Base-by-base conservation (phyloP, 2,329 filamentous ascomycete species). In the Pestalotiopsis fici region DNA sequence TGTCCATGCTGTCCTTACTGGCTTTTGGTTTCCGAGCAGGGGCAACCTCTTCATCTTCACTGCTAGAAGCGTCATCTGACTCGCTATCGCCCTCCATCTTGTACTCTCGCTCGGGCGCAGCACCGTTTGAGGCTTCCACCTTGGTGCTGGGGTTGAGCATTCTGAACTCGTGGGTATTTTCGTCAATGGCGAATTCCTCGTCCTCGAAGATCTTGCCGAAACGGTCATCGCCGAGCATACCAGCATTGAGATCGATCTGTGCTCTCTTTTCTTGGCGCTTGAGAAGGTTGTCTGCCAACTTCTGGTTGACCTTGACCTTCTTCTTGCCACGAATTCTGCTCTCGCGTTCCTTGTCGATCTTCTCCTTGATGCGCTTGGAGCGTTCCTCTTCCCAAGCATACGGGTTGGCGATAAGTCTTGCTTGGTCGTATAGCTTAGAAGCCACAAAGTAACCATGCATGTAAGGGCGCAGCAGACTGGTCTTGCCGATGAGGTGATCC, bases 371-470 rank as follows among this genome's bases (percentile, higher is more conserved):
- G 72, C 92, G 91, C 85, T 97, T 98, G 69, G 91, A 90, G 67
- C 94, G 88, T 79, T 98, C 94, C 75, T 98, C 93, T 77, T 98
- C 94, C 87, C 93, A 97, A 64, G 97, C 88, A 77, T 97, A 97
- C 0, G 96, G 96, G 80, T 98, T 97, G 62, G 93, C 92, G 74
- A 98, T 97, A 68, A 99, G 83, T 66, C 93, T 87, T 21, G 96
- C 96, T 79, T 99, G 95, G 77, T 99, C 97, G 79, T 99, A 98
- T 28, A 99, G 82, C 76, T 95, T 94, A 74, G 97, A 95, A 43
- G 93, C 93, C 61, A 99, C 95, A 82, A 99, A 99, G 85, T 96
- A 98, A 73, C 96, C 97, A 78, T 99, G 96, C 97, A 99, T 99
- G 78, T 99, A 99, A 56, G 96, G 96, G 57, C 95, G 88, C 54